These are phyloP conservation scores for Tylopilus vinaceipallidus DNA, from an alignment of 768 basidiomycete genomes.

Conservation along the genomic window DNA sequence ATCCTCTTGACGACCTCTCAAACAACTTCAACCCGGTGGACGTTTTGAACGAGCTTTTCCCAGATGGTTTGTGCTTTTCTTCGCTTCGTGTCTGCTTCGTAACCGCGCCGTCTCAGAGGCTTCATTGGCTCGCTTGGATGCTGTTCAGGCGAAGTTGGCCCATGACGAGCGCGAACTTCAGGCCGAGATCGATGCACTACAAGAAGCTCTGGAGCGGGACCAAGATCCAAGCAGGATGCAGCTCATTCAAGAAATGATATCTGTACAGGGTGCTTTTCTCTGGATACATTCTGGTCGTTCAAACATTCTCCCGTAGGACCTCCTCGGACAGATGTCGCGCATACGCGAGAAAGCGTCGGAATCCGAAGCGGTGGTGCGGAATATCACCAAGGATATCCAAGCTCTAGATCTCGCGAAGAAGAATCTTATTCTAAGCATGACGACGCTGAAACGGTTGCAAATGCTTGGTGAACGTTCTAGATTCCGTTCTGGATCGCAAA, in stretches of 20 bases:
- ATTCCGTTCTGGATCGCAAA: not conserved
- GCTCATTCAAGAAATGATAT: constrained; percentile 93
- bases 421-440: constrained; percentile 89
- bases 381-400: constrained; percentile 97
- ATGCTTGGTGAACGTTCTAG: constrained; percentile 76
- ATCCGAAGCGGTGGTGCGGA: constrained; percentile 91
- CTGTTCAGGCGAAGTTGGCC: constrained; percentile 64
- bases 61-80: constrained; percentile 58
- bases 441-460: constrained; percentile 82
- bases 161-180: constrained; percentile 70
- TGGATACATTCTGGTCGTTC: not conserved
- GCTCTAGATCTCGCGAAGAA: constrained; percentile 90
- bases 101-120: constrained; percentile 49
- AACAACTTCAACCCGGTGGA: constrained; percentile 55
- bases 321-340: constrained; percentile 92
- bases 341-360: constrained; percentile 97
- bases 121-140: constrained; percentile 69
- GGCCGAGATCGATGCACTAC: constrained; percentile 66
- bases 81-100: not conserved
- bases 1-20: constrained; percentile 58
- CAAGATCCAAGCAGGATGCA: constrained; percentile 91
- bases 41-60: constrained; percentile 64
- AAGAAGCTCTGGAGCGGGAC: constrained; percentile 63
- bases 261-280: constrained; percentile 46
- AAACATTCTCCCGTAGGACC: constrained; percentile 57